These are phyloP conservation scores for Penicillium cataractarum DNA, from an alignment of 495 filamentous ascomycete genomes.

Conservation along the genomic window DNA sequence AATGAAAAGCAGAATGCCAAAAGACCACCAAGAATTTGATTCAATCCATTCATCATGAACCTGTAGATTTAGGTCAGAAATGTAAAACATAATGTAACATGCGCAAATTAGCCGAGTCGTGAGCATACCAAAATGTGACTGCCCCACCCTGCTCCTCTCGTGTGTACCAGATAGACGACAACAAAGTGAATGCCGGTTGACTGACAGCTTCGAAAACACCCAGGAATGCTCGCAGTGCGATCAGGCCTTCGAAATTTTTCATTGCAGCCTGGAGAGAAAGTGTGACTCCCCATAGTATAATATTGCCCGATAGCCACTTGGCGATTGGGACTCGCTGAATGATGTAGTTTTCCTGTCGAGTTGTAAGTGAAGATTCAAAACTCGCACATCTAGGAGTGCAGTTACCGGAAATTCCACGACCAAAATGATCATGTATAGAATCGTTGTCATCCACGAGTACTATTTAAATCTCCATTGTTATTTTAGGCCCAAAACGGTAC, in stretches of 20 bases:
- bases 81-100: too few species aligned
- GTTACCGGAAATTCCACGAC: constrained; percentile 54
- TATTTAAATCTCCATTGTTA: neutral
- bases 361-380: neutral
- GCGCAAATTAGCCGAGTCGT: neutral
- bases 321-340: constrained; percentile 61
- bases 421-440: constrained; percentile 57
- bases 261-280: constrained; percentile 60
- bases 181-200: constrained; percentile 57
- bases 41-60: constrained; percentile 67
- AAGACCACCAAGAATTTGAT: constrained; percentile 56
- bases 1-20: constrained; percentile 60
- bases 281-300: constrained; percentile 60
- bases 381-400: too few species aligned
- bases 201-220: constrained; percentile 69
- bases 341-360: constrained; percentile 43
- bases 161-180: constrained; percentile 70
- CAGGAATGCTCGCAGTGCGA: constrained; percentile 60
- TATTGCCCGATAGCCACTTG: constrained; percentile 62
- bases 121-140: constrained; percentile 64
- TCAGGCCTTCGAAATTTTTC: constrained; percentile 56
- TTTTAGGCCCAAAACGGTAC: neutral
- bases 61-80: constrained; percentile 2
- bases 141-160: constrained; percentile 64
- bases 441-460: constrained; percentile 55